Conservation (phyloP, 1,139 yeast genomes). For the Lodderomyces beijingensis region DNA sequence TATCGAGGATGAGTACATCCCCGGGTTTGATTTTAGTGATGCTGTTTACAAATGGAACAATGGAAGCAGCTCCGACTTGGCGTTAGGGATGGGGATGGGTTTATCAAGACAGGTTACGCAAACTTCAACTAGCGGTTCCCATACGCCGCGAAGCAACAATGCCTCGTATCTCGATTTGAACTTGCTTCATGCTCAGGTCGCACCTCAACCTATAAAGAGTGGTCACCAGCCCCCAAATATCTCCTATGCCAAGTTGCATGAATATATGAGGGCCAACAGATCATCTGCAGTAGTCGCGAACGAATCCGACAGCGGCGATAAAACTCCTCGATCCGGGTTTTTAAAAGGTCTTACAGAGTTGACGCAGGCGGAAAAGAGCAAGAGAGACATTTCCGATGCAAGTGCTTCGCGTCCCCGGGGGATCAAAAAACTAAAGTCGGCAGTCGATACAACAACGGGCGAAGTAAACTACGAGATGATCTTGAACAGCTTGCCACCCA, state of each 20-base stretch:
- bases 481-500: slow-evolving; percentile 48
- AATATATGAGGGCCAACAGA: slow-evolving; percentile 24
- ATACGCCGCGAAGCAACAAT: slow-evolving; percentile 27
- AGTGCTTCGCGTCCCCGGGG: slow-evolving; percentile 8
- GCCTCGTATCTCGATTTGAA: slow-evolving; percentile 39
- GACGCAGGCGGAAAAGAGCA: slow-evolving; percentile 8
- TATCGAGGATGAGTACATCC: slow-evolving; percentile 69
- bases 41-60: slow-evolving; percentile 38
- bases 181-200: slow-evolving; percentile 44
- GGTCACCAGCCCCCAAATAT: slow-evolving; percentile 8
- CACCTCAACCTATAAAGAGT: slow-evolving; percentile 40
- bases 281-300: neutral
- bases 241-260: slow-evolving; percentile 24
- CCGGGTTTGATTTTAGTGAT: slow-evolving; percentile 54
- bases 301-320: neutral
- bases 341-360: neutral
- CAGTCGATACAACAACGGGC: slow-evolving; percentile 23
- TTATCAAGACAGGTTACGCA: slow-evolving; percentile 8
- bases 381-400: slow-evolving; percentile 8
- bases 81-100: too few species aligned
- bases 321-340: neutral
- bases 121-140: slow-evolving; percentile 14
- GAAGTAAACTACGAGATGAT: slow-evolving; percentile 36
- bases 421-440: slow-evolving; percentile 19
- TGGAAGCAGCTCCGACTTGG: slow-evolving; percentile 8